These are phyloP conservation scores for Exophiala dermatitidis DNA, from an alignment of 2,329 filamentous ascomycete species.

Conservation along the genomic window DNA sequence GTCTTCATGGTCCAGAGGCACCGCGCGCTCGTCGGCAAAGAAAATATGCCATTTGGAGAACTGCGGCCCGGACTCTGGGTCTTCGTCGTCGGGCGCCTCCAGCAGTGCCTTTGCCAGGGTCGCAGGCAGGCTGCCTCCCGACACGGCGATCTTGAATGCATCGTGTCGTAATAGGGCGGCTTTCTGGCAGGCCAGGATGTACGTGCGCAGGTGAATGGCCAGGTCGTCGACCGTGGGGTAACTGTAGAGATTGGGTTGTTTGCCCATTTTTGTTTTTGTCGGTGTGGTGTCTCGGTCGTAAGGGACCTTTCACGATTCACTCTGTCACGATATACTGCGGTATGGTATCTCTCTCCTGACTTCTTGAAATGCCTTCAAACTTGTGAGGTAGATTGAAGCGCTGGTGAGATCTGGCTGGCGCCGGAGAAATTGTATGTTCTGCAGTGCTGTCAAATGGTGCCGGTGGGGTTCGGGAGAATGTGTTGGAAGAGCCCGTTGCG, in stretches of 20 bases:
- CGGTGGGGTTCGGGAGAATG: background rate
- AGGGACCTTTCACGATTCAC: too few species aligned
- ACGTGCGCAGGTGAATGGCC: slow-evolving; percentile 68
- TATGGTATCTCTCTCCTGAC: background rate
- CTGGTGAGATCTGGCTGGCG: background rate
- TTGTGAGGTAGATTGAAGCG: too few species aligned
- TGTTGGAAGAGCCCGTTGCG: slow-evolving; percentile 1
- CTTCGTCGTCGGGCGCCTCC: slow-evolving; percentile 29
- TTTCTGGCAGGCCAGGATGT: slow-evolving; percentile 74
- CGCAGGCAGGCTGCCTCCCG: slow-evolving; percentile 85
- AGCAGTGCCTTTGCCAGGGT: slow-evolving; percentile 80
- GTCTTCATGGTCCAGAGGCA: slow-evolving; percentile 83
- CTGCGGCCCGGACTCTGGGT: slow-evolving; percentile 36
- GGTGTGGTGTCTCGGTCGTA: too few species aligned
- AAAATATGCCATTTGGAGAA: slow-evolving; percentile 96
- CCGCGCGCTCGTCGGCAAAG: slow-evolving; percentile 94
- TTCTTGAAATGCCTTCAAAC: background rate
- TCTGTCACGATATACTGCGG: background rate
- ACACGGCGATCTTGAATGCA: slow-evolving; percentile 85
- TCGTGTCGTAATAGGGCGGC: slow-evolving; percentile 71
- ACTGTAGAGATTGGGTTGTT: slow-evolving; percentile 62
- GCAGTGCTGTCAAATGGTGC: background rate
- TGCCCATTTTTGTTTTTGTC: slow-evolving; percentile 31
- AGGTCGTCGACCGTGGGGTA: slow-evolving; percentile 65
- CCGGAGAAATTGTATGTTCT: too few species aligned